These are phyloP conservation scores for Astraeus odoratus DNA, from an alignment of 768 basidiomycete species.

Conservation along the genomic window DNA sequence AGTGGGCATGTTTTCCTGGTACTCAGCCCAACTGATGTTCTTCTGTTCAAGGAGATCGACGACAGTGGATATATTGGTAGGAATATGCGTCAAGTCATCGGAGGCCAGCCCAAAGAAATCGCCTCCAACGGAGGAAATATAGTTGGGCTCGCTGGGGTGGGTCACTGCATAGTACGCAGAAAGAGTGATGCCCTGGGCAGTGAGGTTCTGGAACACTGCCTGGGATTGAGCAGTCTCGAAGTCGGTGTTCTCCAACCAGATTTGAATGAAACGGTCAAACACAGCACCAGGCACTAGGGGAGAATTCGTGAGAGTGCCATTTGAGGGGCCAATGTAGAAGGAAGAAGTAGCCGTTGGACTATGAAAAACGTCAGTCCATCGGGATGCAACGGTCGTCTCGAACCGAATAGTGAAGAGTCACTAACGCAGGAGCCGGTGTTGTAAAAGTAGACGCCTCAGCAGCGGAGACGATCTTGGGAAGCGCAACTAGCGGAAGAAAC, in stretches of 20 bases:
- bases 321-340: slow-evolving; percentile 37
- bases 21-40: slow-evolving; percentile 50
- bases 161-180: slow-evolving; percentile 42
- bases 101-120: slow-evolving; percentile 45
- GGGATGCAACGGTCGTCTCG: neutral
- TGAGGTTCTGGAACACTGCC: slow-evolving; percentile 31
- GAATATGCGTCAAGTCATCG: slow-evolving; percentile 31
- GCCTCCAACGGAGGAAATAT: slow-evolving; percentile 39
- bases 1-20: no score
- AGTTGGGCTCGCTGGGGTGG: slow-evolving; percentile 62
- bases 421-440: slow-evolving; percentile 26
- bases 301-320: slow-evolving; percentile 35
- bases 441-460: slow-evolving; percentile 20
- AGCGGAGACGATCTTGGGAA: slow-evolving; percentile 10
- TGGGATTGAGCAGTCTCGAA: slow-evolving; percentile 27
- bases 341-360: slow-evolving; percentile 25
- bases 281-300: slow-evolving; percentile 34
- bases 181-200: slow-evolving; percentile 43
- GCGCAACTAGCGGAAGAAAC: slow-evolving; percentile 12
- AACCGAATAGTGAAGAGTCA: no score
- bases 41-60: slow-evolving; percentile 55
- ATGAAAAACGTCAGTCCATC: slow-evolving; percentile 2
- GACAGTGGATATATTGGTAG: slow-evolving; percentile 46
- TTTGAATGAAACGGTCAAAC: no score
- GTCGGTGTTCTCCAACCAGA: slow-evolving; percentile 63